These are phyloP conservation scores for Pestalotiopsis sp. DNA, from an alignment of 2,329 filamentous ascomycete genomes.

Conservation along the genomic window DNA sequence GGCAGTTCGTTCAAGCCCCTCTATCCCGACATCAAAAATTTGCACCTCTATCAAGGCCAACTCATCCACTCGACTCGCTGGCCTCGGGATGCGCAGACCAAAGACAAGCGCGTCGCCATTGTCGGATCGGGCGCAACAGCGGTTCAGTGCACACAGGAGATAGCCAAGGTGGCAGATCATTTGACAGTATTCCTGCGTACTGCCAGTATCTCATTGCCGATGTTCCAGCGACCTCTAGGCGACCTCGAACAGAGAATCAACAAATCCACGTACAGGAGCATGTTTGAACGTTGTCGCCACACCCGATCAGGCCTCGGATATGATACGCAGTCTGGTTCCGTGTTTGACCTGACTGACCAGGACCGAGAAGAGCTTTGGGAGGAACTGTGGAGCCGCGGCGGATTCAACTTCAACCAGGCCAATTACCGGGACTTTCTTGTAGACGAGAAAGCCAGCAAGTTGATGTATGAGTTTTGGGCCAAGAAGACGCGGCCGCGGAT, in stretches of 20 bases:
- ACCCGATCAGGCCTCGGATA: background rate
- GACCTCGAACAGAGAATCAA: background rate
- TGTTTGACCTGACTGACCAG: background rate
- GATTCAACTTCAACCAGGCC: background rate
- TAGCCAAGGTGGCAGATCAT: slow-evolving; percentile 2
- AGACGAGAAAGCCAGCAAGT: slow-evolving; percentile 1
- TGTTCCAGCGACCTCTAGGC: background rate
- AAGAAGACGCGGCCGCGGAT: slow-evolving; percentile 2
- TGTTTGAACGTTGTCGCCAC: background rate
- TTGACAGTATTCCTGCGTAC: background rate
- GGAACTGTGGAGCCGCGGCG: background rate
- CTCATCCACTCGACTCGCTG: slow-evolving; percentile 8
- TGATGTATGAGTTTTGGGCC: slow-evolving; percentile 5
- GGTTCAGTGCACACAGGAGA: slow-evolving; percentile 4
- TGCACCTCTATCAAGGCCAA: background rate
- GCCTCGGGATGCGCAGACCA: background rate
- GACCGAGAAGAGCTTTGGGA: background rate
- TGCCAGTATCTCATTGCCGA: slow-evolving; percentile 1
- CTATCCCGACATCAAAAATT: background rate
- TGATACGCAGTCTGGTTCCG: background rate
- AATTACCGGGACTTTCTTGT: slow-evolving; percentile 1
- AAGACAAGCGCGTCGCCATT: background rate
- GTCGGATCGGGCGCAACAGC: slow-evolving; percentile 4
- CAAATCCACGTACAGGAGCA: background rate
- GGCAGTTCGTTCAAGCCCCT: slow-evolving; percentile 3